phyloP scores from a whole-genome alignment of 2,329 filamentous ascomycete species.

The Arthrobotrys entomopaga region DNA sequence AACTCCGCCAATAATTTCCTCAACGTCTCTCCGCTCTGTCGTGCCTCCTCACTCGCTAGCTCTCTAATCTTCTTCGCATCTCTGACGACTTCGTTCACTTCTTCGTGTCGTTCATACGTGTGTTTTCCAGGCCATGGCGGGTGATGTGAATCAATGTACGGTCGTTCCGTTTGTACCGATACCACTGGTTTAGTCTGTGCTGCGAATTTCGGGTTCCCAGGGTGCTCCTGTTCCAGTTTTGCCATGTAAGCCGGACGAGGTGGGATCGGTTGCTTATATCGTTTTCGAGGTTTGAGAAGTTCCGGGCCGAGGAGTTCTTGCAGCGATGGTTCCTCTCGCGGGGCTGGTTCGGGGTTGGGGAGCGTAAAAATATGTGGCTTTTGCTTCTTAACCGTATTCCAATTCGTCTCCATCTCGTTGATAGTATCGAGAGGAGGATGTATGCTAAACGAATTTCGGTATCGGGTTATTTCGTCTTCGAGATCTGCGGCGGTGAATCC shows the following conservation, averaged over 20 bases:
- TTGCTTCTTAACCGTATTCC: not conserved
- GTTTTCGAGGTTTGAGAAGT: slow-evolving; percentile 54
- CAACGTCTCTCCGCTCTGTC: slow-evolving; percentile 73
- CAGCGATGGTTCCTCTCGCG: slow-evolving; percentile 51
- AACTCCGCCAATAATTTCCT: slow-evolving; percentile 67
- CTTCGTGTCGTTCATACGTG: slow-evolving; percentile 71
- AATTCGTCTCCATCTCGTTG: slow-evolving; percentile 9
- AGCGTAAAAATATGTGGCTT: slow-evolving; percentile 48
- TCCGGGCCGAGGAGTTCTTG: slow-evolving; percentile 56
- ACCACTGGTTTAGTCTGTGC: slow-evolving; percentile 65
- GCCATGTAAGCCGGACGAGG: slow-evolving; percentile 41
- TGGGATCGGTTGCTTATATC: slow-evolving; percentile 34
- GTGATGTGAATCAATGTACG: slow-evolving; percentile 71
- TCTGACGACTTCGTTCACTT: slow-evolving; percentile 69
- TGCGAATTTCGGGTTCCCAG: slow-evolving; percentile 65
- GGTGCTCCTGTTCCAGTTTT: slow-evolving; percentile 58
- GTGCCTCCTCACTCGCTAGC: slow-evolving; percentile 72
- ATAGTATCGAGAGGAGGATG: not conserved
- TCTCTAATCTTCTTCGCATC: slow-evolving; percentile 72
- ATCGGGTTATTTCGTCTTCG: slow-evolving; percentile 56
- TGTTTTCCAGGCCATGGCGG: slow-evolving; percentile 72
- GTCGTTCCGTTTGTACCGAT: slow-evolving; percentile 63
- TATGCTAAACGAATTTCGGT: slow-evolving; percentile 35
- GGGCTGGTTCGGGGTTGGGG: slow-evolving; percentile 45
- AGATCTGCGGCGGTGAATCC: slow-evolving; percentile 52